Percentiles rank a stretch among this genome's conserved stretches.
Evolutionary conservation across 2,329 filamentous ascomycete genomes (phyloP).

Genomic region (Fusarium beomiforme): DNA sequence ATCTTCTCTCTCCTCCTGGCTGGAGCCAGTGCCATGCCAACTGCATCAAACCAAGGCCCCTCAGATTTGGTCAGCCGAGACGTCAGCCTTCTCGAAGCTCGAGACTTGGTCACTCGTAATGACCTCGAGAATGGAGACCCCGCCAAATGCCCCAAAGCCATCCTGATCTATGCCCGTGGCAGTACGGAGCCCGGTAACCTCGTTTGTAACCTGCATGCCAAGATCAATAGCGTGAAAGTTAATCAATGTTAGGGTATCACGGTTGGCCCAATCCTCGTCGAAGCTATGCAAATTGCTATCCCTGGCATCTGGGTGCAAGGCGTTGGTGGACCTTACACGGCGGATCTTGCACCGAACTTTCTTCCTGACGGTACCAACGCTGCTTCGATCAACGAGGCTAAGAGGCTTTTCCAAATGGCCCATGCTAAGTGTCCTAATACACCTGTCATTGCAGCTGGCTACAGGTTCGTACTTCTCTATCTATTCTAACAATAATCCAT

Average conservation of each 20-base stretch:
- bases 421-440: constrained; percentile 2
- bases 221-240: accelerated
- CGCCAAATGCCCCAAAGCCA: background rate
- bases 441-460: background rate
- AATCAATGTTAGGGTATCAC: background rate
- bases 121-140: background rate
- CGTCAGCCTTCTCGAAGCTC: background rate
- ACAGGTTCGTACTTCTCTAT: background rate
- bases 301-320: constrained; percentile 6
- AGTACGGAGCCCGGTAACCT: background rate
- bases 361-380: background rate
- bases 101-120: background rate
- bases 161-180: constrained; percentile 1
- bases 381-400: background rate
- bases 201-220: background rate
- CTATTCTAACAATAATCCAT: too few species aligned
- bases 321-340: background rate
- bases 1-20: background rate
- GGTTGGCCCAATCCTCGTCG: background rate
- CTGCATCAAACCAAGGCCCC: too few species aligned
- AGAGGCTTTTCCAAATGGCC: background rate
- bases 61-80: background rate
- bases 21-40: background rate
- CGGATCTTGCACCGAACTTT: background rate
- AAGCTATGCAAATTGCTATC: background rate